Evolutionary conservation across 345 rosid species (phyloP).

Genomic region (Citrus sinensis): DNA sequence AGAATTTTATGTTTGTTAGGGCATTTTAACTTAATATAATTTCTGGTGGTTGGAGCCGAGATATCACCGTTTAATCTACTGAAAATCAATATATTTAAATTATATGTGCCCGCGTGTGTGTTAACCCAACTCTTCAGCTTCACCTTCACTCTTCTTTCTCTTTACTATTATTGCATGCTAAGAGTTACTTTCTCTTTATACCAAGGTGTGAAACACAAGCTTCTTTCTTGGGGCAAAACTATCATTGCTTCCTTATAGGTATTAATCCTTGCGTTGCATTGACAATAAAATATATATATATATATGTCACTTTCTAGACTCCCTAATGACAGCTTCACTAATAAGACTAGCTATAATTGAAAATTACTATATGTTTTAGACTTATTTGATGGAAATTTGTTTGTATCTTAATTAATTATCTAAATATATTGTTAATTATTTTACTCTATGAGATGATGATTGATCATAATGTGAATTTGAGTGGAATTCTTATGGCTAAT

Average conservation of each 20-base stretch:
- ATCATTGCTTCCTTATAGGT: conserved; percentile 42
- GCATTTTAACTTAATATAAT: conserved; percentile 11
- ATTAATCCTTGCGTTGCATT: conserved; percentile 24
- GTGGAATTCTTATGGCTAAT: conserved; percentile 30
- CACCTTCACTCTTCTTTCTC: conserved; percentile 32
- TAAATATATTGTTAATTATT: conserved; percentile 14
- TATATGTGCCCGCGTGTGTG: no score
- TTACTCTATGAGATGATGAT: conserved; percentile 43
- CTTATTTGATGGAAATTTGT: conserved; percentile 12
- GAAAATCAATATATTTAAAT: no score
- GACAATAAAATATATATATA: neutral
- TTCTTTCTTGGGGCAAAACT: conserved; percentile 37
- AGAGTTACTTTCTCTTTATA: conserved; percentile 6
- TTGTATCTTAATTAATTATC: neutral
- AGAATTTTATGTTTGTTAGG: conserved; percentile 3
- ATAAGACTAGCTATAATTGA: conserved; percentile 21
- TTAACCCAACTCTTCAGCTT: conserved; percentile 29
- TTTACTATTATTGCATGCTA: neutral
- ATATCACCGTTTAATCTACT: neutral
- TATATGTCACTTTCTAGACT: conserved; percentile 17
- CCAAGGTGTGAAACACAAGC: conserved; percentile 49
- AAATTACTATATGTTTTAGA: conserved; percentile 4
- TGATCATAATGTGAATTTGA: conserved; percentile 42
- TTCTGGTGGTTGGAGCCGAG: conserved; percentile 22
- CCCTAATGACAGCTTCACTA: conserved; percentile 5